A percentile compares a stretch with the other conserved stretches of the same genome.
Evolutionary conservation across 2,329 filamentous ascomycete species (phyloP).

Genomic region (Diaporthe velutina): DNA sequence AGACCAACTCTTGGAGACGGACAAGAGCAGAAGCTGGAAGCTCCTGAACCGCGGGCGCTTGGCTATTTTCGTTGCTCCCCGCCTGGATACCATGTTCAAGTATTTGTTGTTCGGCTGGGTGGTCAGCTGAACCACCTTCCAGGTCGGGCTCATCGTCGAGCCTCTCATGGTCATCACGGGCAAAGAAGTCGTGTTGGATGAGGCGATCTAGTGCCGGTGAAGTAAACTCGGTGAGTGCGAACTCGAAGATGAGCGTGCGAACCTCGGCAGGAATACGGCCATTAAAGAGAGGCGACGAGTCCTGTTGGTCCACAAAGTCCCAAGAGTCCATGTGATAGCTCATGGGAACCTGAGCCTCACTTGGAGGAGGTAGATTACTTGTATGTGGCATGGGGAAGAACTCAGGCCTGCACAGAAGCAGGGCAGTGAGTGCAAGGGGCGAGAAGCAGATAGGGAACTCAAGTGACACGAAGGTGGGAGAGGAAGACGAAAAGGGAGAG

Average conservation of each 20-base stretch:
- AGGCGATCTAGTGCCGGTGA: conserved; percentile 9
- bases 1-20: background rate
- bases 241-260: conserved; percentile 19
- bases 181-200: background rate
- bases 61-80: background rate
- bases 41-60: conserved; percentile 1
- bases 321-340: conserved; percentile 4
- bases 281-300: conserved; percentile 17
- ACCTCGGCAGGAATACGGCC: conserved; percentile 16
- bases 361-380: background rate
- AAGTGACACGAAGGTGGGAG: background rate
- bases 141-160: conserved; percentile 15
- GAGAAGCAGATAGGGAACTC: background rate
- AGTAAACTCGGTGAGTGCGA: conserved; percentile 3
- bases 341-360: conserved; percentile 13
- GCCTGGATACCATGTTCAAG: background rate
- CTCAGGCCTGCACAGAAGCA: background rate
- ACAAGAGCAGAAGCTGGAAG: background rate
- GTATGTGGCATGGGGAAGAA: background rate
- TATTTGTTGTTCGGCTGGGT: background rate
- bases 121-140: background rate
- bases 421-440: background rate
- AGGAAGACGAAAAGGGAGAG: background rate
- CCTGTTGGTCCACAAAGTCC: background rate
- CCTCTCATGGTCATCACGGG: conserved; percentile 23